These are phyloP conservation scores for Aspergillus kassunensis DNA, from an alignment of 495 filamentous ascomycete genomes.

Conservation along the genomic window DNA sequence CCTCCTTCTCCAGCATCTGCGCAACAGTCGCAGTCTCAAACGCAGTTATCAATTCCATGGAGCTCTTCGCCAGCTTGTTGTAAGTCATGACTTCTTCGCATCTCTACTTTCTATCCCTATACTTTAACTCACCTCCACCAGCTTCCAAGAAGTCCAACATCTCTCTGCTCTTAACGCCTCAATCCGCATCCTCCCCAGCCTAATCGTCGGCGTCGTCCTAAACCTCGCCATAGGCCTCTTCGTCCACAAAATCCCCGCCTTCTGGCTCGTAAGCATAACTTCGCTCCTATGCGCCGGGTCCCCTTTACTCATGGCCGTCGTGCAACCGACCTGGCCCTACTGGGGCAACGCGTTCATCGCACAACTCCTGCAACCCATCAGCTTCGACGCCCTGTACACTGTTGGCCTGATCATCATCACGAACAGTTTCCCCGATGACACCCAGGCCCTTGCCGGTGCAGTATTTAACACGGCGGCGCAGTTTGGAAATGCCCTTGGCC, in stretches of 20 bases:
- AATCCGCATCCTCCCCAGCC: conserved; percentile 52
- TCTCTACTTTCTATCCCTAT: not conserved
- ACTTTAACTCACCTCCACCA: conserved; percentile 9
- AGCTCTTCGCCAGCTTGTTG: conserved; percentile 4
- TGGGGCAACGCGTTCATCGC: conserved; percentile 54
- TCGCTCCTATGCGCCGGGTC: conserved; percentile 40
- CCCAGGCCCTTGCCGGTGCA: conserved; percentile 58
- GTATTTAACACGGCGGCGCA: conserved; percentile 63
- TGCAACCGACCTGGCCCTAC: conserved; percentile 47
- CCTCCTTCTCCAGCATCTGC: conserved; percentile 46
- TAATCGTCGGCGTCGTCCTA: conserved; percentile 44
- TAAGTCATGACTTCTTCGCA: not conserved
- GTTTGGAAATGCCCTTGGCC: conserved; percentile 56
- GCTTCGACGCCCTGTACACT: conserved; percentile 50
- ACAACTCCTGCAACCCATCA: conserved; percentile 48
- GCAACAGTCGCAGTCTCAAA: conserved; percentile 47
- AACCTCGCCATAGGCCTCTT: conserved; percentile 53
- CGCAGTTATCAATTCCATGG: conserved; percentile 38
- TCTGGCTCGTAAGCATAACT: conserved; percentile 41
- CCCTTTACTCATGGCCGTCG: conserved; percentile 51
- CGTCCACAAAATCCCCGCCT: conserved; percentile 44
- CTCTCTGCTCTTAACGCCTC: conserved; percentile 44
- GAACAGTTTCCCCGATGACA: conserved; percentile 51
- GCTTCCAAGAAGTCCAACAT: conserved; percentile 47
- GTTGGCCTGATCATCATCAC: conserved; percentile 57